A percentile compares a stretch with the other conserved stretches of the same genome.
These are phyloP conservation scores for Prunus kanzakura DNA, from an alignment of 306 rosid genomes.

Conservation along the genomic window DNA sequence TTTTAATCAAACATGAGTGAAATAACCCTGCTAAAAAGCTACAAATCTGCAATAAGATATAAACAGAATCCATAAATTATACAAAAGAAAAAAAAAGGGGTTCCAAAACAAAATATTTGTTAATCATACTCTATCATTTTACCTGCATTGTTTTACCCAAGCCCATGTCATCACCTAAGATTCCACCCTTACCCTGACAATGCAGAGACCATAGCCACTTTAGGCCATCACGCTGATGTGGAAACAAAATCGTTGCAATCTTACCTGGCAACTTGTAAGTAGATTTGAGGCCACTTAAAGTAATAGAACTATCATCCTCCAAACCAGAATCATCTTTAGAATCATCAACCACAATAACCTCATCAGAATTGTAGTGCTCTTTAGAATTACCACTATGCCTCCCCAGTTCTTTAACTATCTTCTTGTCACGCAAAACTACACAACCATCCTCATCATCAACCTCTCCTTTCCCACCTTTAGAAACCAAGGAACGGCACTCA, in stretches of 20 bases:
- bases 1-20: constrained; percentile 60
- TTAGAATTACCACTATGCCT: constrained; percentile 6
- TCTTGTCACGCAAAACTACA: constrained; percentile 28
- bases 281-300: constrained; percentile 42
- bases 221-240: constrained; percentile 83
- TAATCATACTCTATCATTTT: constrained; percentile 16
- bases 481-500: constrained; percentile 1
- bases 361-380: constrained; percentile 30
- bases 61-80: constrained; percentile 2
- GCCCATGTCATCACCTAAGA: constrained; percentile 98
- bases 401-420: constrained; percentile 6
- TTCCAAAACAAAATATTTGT: neutral
- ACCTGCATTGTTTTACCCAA: constrained; percentile 98
- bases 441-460: constrained; percentile 37
- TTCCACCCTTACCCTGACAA: constrained; percentile 84
- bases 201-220: constrained; percentile 93
- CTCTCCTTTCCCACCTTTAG: constrained; percentile 17
- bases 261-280: constrained; percentile 58
- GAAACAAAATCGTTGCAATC: constrained; percentile 67
- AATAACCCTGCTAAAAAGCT: constrained; percentile 84
- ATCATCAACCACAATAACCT: constrained; percentile 35
- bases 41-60: constrained; percentile 62
- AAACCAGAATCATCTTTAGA: constrained; percentile 20
- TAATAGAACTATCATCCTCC: constrained; percentile 46
- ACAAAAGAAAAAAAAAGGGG: neutral